A percentile compares a stretch with the other conserved stretches of the same genome.
phyloP scores from a whole-genome alignment of 2,329 filamentous ascomycete genomes.

The Fusarium multiceps region DNA sequence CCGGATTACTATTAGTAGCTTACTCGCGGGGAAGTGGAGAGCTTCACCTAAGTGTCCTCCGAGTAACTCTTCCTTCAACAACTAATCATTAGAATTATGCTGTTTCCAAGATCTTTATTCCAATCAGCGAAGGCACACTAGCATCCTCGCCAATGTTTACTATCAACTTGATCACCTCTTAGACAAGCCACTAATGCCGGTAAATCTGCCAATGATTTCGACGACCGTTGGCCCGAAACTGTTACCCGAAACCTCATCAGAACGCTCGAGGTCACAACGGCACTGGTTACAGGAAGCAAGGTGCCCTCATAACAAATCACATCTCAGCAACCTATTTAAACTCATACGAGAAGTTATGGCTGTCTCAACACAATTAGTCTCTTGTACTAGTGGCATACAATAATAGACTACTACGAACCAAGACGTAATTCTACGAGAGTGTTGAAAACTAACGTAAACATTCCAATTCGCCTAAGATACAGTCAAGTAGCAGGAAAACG shows the following conservation, averaged over 20 bases:
- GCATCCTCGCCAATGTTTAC: neutral
- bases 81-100: neutral
- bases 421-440: neutral
- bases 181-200: neutral
- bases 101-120: neutral
- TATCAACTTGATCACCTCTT: neutral
- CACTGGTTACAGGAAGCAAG: no score
- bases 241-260: neutral
- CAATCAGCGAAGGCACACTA: neutral
- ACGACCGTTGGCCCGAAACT: neutral
- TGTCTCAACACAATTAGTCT: neutral
- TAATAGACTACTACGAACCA: neutral
- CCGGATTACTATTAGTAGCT: constrained; percentile 5
- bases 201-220: neutral
- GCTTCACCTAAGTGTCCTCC: neutral
- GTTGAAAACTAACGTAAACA: constrained; percentile 5
- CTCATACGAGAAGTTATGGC: neutral
- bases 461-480: constrained; percentile 37
- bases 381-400: neutral
- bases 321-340: no score
- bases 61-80: no score
- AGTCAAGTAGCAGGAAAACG: constrained; percentile 19
- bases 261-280: neutral
- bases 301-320: no score
- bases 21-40: constrained; percentile 32